phyloP scores from a whole-genome alignment of 1,139 yeast species.

The Hansenula sp. region DNA sequence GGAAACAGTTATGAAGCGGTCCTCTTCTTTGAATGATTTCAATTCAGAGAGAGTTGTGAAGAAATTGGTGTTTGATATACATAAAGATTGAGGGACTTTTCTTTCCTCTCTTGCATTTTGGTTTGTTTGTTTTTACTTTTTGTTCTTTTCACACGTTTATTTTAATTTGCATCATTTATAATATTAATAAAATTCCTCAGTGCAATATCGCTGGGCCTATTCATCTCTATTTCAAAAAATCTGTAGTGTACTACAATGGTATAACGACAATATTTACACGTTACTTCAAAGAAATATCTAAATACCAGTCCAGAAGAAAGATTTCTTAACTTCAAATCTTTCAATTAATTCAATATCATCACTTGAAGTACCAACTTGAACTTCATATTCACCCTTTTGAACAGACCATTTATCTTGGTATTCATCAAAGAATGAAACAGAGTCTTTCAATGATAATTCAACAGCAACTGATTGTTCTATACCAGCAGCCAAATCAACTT shows the following conservation, averaged over 20 bases:
- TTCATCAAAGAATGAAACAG: slow-evolving; percentile 52
- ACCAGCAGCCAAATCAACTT: slow-evolving; percentile 40
- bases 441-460: slow-evolving; percentile 38
- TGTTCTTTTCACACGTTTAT: background rate
- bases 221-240: too few species aligned
- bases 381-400: slow-evolving; percentile 44
- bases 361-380: slow-evolving; percentile 40
- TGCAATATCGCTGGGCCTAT: too few species aligned
- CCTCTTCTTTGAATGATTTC: slow-evolving; percentile 10
- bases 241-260: too few species aligned
- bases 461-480: slow-evolving; percentile 34
- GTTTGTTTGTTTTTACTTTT: background rate
- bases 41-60: slow-evolving; percentile 16
- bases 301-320: slow-evolving; percentile 22
- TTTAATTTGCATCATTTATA: too few species aligned
- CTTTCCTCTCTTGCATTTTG: background rate
- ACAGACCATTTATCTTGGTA: slow-evolving; percentile 44
- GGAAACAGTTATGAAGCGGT: slow-evolving; percentile 9
- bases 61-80: slow-evolving; percentile 19
- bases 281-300: slow-evolving; percentile 2
- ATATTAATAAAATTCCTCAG: too few species aligned
- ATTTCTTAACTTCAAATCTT: slow-evolving; percentile 23
- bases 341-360: slow-evolving; percentile 25
- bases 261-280: too few species aligned
- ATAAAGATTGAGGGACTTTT: slow-evolving; percentile 9